Conservation (phyloP, 2,329 filamentous ascomycete species). For the Arachnopeziza araneosa region DNA sequence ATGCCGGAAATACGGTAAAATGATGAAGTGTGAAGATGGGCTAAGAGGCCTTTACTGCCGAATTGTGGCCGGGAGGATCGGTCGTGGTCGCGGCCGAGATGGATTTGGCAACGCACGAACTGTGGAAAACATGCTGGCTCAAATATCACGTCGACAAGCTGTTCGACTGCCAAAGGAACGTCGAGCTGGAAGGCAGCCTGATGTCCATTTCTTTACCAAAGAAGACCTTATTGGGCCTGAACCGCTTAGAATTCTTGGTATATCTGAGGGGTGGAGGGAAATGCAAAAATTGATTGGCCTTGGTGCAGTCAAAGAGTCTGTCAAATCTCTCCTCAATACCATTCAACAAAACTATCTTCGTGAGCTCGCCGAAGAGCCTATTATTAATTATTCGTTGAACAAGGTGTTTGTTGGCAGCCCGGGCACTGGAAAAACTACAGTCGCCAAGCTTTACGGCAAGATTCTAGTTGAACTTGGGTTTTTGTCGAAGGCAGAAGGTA, state of each 20-base stretch:
- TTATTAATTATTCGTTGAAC: slow-evolving; percentile 59
- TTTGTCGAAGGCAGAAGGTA: slow-evolving; percentile 63
- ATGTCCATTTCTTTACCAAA: slow-evolving; percentile 56
- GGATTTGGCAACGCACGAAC: slow-evolving; percentile 71
- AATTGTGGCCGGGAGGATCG: slow-evolving; percentile 56
- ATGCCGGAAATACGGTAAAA: slow-evolving; percentile 43
- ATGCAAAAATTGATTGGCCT: slow-evolving; percentile 57
- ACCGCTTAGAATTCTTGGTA: slow-evolving; percentile 46
- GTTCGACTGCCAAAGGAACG: slow-evolving; percentile 47
- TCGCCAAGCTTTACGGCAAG: slow-evolving; percentile 66
- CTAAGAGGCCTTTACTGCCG: slow-evolving; percentile 55
- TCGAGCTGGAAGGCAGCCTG: slow-evolving; percentile 32
- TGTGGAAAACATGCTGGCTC: slow-evolving; percentile 55
- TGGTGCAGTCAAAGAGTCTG: slow-evolving; percentile 53
- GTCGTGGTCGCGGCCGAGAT: slow-evolving; percentile 53
- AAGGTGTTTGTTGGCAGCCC: slow-evolving; percentile 65
- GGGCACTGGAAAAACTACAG: slow-evolving; percentile 71
- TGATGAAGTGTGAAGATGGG: slow-evolving; percentile 57
- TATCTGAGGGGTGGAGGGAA: slow-evolving; percentile 50
- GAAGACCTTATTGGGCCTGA: slow-evolving; percentile 70
- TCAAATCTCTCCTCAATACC: slow-evolving; percentile 52
- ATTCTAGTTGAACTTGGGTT: slow-evolving; percentile 64
- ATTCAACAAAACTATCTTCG: slow-evolving; percentile 59
- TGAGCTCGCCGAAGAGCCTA: slow-evolving; percentile 56
- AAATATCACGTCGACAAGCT: slow-evolving; percentile 53